Evolutionary conservation across 1,284 basidiomycete genomes (phyloP).

Genomic region (Puccinia coronata): DNA sequence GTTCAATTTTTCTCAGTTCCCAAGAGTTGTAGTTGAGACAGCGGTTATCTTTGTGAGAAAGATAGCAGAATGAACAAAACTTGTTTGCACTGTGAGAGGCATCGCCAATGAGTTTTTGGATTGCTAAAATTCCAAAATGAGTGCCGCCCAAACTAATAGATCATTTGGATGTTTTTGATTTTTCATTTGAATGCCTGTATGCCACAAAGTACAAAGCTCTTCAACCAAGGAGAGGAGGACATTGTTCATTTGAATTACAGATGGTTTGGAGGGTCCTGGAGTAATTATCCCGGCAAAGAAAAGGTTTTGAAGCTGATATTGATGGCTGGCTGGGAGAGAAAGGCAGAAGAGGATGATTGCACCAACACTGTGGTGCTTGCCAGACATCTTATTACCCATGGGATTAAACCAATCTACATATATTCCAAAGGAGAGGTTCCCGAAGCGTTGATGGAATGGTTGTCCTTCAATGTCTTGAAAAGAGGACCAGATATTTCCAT

Average conservation of each 20-base stretch:
- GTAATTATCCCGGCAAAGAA: slow-evolving; percentile 45
- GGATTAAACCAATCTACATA: slow-evolving; percentile 46
- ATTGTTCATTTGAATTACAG: slow-evolving; percentile 44
- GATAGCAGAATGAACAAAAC: slow-evolving; percentile 46
- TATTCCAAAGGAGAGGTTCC: slow-evolving; percentile 40
- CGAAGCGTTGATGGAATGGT: slow-evolving; percentile 11
- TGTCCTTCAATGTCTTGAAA: slow-evolving; percentile 2
- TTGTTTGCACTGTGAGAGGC: slow-evolving; percentile 36
- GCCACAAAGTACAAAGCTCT: slow-evolving; percentile 18
- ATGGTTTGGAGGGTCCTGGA: slow-evolving; percentile 34
- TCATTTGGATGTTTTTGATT: slow-evolving; percentile 1
- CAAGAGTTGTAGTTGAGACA: slow-evolving; percentile 5
- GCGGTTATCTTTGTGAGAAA: slow-evolving; percentile 1
- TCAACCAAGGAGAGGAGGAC: slow-evolving; percentile 3
- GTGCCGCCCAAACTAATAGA: not conserved
- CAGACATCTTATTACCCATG: slow-evolving; percentile 22
- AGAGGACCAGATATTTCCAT: slow-evolving; percentile 15
- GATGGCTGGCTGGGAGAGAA: slow-evolving; percentile 34
- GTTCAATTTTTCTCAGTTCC: slow-evolving; percentile 2
- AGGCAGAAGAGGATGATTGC: slow-evolving; percentile 39
- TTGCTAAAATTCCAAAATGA: slow-evolving; percentile 40
- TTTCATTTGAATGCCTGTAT: not conserved
- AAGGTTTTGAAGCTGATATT: slow-evolving; percentile 34
- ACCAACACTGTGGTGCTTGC: slow-evolving; percentile 37
- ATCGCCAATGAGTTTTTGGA: slow-evolving; percentile 39